Conservation (phyloP, 257 asterid species). For the Eustoma russellianum region DNA sequence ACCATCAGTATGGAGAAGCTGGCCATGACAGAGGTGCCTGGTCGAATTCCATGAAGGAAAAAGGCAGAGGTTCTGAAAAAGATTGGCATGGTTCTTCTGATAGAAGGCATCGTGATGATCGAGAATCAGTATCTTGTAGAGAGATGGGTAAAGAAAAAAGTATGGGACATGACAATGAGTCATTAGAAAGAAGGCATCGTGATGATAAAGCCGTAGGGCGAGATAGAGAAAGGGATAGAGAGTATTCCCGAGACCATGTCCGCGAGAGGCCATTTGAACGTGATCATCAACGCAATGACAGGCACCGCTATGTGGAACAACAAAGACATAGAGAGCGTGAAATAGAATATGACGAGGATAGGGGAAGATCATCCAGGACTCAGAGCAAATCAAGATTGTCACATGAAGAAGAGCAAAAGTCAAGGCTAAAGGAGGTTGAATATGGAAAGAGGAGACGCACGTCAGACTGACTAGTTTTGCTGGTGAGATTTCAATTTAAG, state of each 20-base stretch:
- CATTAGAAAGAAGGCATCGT: slow-evolving; percentile 51
- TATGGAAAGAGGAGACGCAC: slow-evolving; percentile 64
- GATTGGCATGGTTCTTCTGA: slow-evolving; percentile 87
- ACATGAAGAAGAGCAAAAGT: slow-evolving; percentile 54
- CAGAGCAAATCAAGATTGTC: slow-evolving; percentile 45
- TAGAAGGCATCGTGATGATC: slow-evolving; percentile 63
- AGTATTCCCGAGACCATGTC: slow-evolving; percentile 41
- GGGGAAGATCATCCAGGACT: slow-evolving; percentile 67
- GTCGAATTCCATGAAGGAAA: slow-evolving; percentile 54
- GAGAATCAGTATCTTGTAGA: slow-evolving; percentile 57
- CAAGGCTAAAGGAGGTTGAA: slow-evolving; percentile 71
- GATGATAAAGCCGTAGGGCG: slow-evolving; percentile 53
- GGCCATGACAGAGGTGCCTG: slow-evolving; percentile 67
- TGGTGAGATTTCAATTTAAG: too few relatives aligned
- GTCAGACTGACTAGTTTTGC: slow-evolving; percentile 8
- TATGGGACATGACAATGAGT: slow-evolving; percentile 38
- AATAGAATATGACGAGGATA: slow-evolving; percentile 52
- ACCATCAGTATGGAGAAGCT: slow-evolving; percentile 71
- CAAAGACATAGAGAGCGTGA: slow-evolving; percentile 59
- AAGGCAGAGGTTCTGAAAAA: slow-evolving; percentile 65
- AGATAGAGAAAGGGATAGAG: slow-evolving; percentile 57
- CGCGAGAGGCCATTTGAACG: slow-evolving; percentile 34
- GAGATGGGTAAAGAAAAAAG: slow-evolving; percentile 48
- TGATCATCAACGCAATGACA: slow-evolving; percentile 52
- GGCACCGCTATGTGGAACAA: slow-evolving; percentile 53